phyloP scores from a whole-genome alignment of 2,329 filamentous ascomycete genomes.

The Colletotrichum eremochloae region DNA sequence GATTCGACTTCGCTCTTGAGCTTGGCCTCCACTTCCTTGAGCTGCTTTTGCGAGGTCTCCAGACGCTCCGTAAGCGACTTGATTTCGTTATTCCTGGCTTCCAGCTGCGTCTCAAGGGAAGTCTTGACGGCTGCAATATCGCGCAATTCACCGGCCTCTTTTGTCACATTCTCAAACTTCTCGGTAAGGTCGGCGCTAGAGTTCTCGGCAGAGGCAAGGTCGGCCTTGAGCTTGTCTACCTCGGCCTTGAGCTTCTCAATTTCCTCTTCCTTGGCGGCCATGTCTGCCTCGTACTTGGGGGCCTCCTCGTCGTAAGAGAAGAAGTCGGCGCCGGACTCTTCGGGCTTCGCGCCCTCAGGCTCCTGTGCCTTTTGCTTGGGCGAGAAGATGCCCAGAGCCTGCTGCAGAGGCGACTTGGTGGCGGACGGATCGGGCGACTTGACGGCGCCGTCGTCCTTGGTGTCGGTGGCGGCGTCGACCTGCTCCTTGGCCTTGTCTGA shows the following conservation, averaged over 20 bases:
- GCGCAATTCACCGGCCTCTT: constrained; percentile 68
- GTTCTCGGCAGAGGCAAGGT: constrained; percentile 79
- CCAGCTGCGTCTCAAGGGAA: constrained; percentile 64
- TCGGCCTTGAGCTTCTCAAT: constrained; percentile 78
- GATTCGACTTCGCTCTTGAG: constrained; percentile 46
- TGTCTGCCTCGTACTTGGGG: constrained; percentile 69
- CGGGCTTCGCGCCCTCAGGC: constrained; percentile 47
- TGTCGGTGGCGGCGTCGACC: constrained; percentile 41
- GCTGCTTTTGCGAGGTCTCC: constrained; percentile 57
- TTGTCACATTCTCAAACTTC: constrained; percentile 76
- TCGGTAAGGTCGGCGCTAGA: constrained; percentile 75
- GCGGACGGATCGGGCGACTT: constrained; percentile 47
- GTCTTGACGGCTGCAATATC: constrained; percentile 57
- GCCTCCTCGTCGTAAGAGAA: constrained; percentile 94
- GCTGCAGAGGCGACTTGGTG: constrained; percentile 61
- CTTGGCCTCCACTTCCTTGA: constrained; percentile 59
- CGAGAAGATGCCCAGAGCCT: constrained; percentile 64
- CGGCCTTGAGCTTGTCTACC: constrained; percentile 75
- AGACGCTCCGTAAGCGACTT: constrained; percentile 64
- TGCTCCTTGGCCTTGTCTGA: constrained; percentile 35
- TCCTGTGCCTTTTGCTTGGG: constrained; percentile 59
- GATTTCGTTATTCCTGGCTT: constrained; percentile 63
- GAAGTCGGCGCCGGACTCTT: constrained; percentile 74
- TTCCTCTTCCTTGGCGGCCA: constrained; percentile 71
- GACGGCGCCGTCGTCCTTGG: constrained; percentile 47